These are phyloP conservation scores for Metarhizium robertsii DNA, from an alignment of 2,329 filamentous ascomycete species.

Conservation along the genomic window DNA sequence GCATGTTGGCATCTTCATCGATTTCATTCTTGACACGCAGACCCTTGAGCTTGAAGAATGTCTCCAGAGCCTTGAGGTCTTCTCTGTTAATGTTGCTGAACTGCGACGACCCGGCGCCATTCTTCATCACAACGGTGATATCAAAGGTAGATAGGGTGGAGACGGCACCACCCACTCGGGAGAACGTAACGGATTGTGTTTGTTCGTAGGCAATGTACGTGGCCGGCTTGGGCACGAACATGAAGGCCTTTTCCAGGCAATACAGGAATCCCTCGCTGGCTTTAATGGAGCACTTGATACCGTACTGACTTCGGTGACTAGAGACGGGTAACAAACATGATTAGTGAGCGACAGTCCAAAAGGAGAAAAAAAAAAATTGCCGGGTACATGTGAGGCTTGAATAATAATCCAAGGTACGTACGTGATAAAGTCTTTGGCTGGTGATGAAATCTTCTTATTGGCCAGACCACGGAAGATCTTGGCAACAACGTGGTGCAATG, in stretches of 20 bases:
- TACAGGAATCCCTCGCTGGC: conserved; percentile 96
- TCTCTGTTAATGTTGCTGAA: conserved; percentile 99
- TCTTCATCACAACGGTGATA: conserved; percentile 87
- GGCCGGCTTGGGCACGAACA: conserved; percentile 97
- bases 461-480: conserved; percentile 92
- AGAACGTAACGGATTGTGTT: conserved; percentile 86
- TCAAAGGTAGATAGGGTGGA: conserved; percentile 94
- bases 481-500: conserved; percentile 85
- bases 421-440: conserved; percentile 88
- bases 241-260: conserved; percentile 95
- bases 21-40: conserved; percentile 98
- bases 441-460: conserved; percentile 89
- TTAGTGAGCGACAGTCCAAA: background rate
- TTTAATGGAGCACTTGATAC: conserved; percentile 99
- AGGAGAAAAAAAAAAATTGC: background rate
- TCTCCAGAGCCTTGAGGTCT: conserved; percentile 91
- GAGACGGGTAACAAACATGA: background rate
- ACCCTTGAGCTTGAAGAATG: conserved; percentile 93
- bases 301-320: conserved; percentile 82
- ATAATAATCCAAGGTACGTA: conserved; percentile 22
- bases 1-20: conserved; percentile 75
- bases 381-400: background rate
- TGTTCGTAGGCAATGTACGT: conserved; percentile 97
- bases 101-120: conserved; percentile 76
- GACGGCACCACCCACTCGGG: conserved; percentile 85